Percentiles rank a stretch among this genome's conserved stretches.
Conservation (phyloP, 257 asterid species). For the Capsicum baccatum region DNA sequence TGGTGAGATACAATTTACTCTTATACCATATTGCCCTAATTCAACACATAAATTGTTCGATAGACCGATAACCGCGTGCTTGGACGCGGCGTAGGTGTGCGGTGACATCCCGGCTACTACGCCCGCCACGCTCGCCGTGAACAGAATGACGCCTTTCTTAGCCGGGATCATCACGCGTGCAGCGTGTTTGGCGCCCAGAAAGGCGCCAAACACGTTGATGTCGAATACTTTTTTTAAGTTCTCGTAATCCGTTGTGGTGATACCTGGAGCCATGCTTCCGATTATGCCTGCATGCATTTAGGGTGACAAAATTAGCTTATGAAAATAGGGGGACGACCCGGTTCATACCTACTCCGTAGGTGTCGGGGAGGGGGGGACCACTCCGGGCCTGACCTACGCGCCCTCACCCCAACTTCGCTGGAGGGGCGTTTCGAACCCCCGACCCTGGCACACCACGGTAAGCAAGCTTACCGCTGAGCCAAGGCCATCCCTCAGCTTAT, state of each 20-base stretch:
- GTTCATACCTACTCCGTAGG: too few species aligned
- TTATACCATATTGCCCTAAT: conserved; percentile 36
- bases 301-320: background rate
- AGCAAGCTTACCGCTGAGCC: too few species aligned
- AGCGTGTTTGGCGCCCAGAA: conserved; percentile 39
- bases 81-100: conserved; percentile 29
- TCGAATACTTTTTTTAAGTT: conserved; percentile 42
- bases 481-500: too few species aligned
- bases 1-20: conserved; percentile 41
- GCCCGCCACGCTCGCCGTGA: conserved; percentile 35
- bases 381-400: too few species aligned
- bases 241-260: conserved; percentile 28
- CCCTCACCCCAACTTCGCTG: too few species aligned
- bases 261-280: conserved; percentile 1
- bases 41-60: conserved; percentile 41
- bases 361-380: too few species aligned
- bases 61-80: conserved; percentile 37
- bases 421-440: too few species aligned
- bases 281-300: background rate
- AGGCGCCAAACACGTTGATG: conserved; percentile 46
- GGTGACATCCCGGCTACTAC: conserved; percentile 7
- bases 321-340: too few species aligned
- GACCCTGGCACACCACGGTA: too few species aligned
- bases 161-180: conserved; percentile 44
- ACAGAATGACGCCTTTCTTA: conserved; percentile 36